Evolutionary conservation across 2,329 filamentous ascomycete genomes (phyloP), one percentile per base, ranked within the genome.

Genomic region (Sporothrix dimorphospora): DNA sequence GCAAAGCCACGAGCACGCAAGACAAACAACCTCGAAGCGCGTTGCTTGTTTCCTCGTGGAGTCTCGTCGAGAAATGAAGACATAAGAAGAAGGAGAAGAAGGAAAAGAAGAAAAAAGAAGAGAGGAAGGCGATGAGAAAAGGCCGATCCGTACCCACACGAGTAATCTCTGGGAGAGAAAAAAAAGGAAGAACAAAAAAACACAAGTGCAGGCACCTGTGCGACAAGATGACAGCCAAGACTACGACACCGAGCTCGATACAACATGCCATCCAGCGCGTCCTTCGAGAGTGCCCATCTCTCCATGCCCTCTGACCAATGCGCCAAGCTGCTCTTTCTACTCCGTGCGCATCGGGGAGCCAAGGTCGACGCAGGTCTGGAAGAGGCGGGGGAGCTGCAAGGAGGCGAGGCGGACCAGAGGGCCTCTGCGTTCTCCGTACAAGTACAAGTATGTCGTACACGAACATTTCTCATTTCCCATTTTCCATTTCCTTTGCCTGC

Each of bases 1-100:
- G n/a, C 7, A 57, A 57, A 47, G 53, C 57, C 57, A 61, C 57
- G 57, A 61, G 57, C 57, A 61, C 11, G 57, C 57, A 61, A 61
- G 57, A 61, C 57, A 61, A 12, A 2, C 3, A 40, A 4, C 8
- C 4, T 12, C n/a, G 49, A 53, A 53, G 21, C 49, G 21, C 6
- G 9, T 19, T 11, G 49, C n/a, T 24, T 27, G 53, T 12, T 19
- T 40, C 57, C 57, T 61, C 34, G 34, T 61, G 57, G 57, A 12
- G 57, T 61, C 57, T 61, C 19, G 57, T 61, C 3, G 8, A 61
- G 9, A 11, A 61, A 61, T 61, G 34, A 21, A 61, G 34, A 42
- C 9, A 53, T 21, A n/a, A 53, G n/a, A n/a, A n/a, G n/a, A n/a
- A n/a, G 21, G 19, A 61, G 57, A 61, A 61, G n/a, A 14, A 19